phyloP scores from a whole-genome alignment of 2,329 filamentous ascomycete genomes.

The Colletotrichum gloeosporioides region DNA sequence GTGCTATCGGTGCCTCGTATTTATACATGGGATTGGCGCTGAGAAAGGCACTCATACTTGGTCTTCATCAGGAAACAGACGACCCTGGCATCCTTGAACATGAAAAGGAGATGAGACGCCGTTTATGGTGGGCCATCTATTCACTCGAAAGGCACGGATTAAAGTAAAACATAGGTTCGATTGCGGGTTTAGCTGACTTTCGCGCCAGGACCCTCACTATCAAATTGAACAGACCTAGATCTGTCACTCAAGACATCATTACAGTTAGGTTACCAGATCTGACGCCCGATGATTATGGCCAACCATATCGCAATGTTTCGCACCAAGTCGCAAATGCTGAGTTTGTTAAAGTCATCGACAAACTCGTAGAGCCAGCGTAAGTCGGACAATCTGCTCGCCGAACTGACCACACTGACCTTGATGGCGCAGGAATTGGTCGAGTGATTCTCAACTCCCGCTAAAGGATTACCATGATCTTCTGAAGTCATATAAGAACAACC shows the following conservation, averaged over 20 bases:
- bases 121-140: conserved; percentile 33
- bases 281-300: background rate
- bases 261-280: conserved; percentile 19
- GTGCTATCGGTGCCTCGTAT: conserved; percentile 35
- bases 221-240: conserved; percentile 28
- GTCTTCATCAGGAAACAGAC: conserved; percentile 29
- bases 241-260: conserved; percentile 25
- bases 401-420: background rate
- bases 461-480: conserved; percentile 25
- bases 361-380: conserved; percentile 29
- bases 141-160: conserved; percentile 25
- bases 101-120: conserved; percentile 26
- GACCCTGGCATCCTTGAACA: conserved; percentile 22
- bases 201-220: conserved; percentile 22
- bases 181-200: background rate
- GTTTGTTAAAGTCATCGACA: conserved; percentile 34
- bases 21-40: conserved; percentile 32
- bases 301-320: conserved; percentile 26
- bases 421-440: background rate
- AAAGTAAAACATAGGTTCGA: too few species aligned
- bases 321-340: conserved; percentile 33
- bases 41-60: conserved; percentile 30
- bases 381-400: background rate
- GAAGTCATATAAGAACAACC: conserved; percentile 32
- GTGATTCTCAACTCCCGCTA: background rate